Conservation (phyloP, 768 basidiomycete species). For the Naganishia onofrii region DNA sequence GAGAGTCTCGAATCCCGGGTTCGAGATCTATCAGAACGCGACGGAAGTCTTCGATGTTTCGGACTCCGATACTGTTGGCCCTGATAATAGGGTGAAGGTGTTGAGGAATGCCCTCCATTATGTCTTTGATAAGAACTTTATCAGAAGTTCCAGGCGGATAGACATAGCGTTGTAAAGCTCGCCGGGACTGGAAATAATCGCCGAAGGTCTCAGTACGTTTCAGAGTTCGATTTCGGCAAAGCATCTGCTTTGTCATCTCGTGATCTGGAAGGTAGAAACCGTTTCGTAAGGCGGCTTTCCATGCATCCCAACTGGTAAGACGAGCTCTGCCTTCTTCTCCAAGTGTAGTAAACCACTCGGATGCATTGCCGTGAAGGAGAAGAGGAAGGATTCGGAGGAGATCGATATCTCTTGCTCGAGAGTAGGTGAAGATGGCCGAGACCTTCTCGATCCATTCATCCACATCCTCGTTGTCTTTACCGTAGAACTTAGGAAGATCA, state of each 20-base stretch:
- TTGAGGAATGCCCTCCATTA: conserved; percentile 16
- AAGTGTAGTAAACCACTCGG: conserved; percentile 19
- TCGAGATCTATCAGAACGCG: conserved; percentile 24
- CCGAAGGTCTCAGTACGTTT: not conserved
- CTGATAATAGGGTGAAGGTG: conserved; percentile 7
- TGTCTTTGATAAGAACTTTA: conserved; percentile 3
- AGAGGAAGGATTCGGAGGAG: not conserved
- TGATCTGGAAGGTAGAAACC: conserved; percentile 23
- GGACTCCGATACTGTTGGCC: not conserved
- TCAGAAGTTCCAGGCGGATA: conserved; percentile 5
- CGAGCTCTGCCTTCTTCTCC: conserved; percentile 3
- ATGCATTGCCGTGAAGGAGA: conserved; percentile 11
- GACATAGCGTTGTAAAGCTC: conserved; percentile 11
- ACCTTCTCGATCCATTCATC: conserved; percentile 21
- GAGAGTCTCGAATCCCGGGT: not conserved
- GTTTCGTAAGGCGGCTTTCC: conserved; percentile 20
- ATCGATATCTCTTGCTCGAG: not conserved
- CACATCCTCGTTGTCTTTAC: conserved; percentile 8
- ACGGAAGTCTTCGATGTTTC: conserved; percentile 14
- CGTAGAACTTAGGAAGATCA: conserved; percentile 21
- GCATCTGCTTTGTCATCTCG: not conserved
- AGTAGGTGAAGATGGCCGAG: conserved; percentile 6
- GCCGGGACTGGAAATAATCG: conserved; percentile 22
- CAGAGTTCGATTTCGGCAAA: conserved; percentile 1
- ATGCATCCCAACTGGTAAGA: not conserved